phyloP scores from a whole-genome alignment of 179 eudicot genomes.

The Beta macrorhiza region DNA sequence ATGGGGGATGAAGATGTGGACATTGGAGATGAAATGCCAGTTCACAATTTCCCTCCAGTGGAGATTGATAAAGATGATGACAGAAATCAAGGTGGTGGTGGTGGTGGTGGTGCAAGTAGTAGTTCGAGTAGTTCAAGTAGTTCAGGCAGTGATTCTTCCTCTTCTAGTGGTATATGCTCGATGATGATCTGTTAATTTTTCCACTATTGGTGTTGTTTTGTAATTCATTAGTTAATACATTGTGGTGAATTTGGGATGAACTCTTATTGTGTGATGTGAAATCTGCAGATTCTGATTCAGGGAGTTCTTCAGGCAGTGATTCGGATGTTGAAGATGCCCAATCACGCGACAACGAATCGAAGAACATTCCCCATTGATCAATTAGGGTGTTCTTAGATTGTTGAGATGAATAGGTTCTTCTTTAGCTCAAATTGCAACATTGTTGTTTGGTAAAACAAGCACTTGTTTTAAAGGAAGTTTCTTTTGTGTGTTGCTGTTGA shows the following conservation, averaged over 20 bases:
- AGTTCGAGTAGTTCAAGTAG: constrained; percentile 73
- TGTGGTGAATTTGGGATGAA: background rate
- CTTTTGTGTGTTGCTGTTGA: constrained; percentile 10
- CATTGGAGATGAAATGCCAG: constrained; percentile 75
- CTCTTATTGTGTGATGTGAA: constrained; percentile 6
- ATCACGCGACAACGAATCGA: constrained; percentile 51
- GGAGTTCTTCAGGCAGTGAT: constrained; percentile 84
- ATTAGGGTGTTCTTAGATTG: background rate
- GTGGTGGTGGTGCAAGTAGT: constrained; percentile 27
- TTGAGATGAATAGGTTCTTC: background rate
- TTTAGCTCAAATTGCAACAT: background rate
- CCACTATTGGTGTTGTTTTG: background rate
- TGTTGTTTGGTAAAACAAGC: constrained; percentile 15
- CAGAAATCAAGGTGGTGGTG: constrained; percentile 16
- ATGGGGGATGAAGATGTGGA: constrained; percentile 73
- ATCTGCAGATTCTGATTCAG: constrained; percentile 84
- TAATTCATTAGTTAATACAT: constrained; percentile 11
- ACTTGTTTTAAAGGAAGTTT: background rate
- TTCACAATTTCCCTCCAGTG: constrained; percentile 61
- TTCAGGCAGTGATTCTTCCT: constrained; percentile 79
- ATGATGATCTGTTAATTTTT: background rate
- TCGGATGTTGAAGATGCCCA: constrained; percentile 89
- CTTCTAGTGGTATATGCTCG: constrained; percentile 69
- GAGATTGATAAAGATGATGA: constrained; percentile 84
- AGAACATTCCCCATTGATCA: constrained; percentile 32